Percentiles rank a stretch among this genome's conserved stretches.
Evolutionary conservation across 2,329 filamentous ascomycete species (phyloP).

Genomic region (Paecilomyces sp.): DNA sequence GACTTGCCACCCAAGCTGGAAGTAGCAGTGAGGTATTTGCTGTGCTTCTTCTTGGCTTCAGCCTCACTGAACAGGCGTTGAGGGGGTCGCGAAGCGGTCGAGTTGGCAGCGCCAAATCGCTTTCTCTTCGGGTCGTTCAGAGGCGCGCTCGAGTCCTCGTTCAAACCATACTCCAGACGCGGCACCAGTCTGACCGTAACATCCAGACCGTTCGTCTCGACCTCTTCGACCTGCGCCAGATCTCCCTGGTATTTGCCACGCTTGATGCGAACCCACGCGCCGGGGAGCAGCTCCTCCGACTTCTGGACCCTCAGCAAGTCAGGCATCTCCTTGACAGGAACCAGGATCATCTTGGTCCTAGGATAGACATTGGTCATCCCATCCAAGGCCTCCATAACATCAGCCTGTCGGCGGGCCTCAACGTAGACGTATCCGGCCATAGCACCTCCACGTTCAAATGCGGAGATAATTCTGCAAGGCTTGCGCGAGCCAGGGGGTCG

Average conservation of each 20-base stretch:
- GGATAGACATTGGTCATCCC: slow-evolving; percentile 86
- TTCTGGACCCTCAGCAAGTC: slow-evolving; percentile 88
- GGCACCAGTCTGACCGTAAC: slow-evolving; percentile 83
- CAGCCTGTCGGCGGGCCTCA: slow-evolving; percentile 78
- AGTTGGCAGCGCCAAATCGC: slow-evolving; percentile 46
- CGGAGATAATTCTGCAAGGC: slow-evolving; percentile 76
- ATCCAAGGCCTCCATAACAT: slow-evolving; percentile 76
- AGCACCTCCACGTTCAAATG: slow-evolving; percentile 79
- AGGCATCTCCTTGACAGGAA: slow-evolving; percentile 96
- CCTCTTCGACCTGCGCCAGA: slow-evolving; percentile 83
- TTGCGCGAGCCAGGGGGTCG: slow-evolving; percentile 64
- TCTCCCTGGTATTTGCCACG: slow-evolving; percentile 79
- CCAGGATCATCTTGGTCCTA: slow-evolving; percentile 74
- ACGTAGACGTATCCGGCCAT: slow-evolving; percentile 97
- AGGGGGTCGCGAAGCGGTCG: slow-evolving; percentile 64
- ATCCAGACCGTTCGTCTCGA: slow-evolving; percentile 87
- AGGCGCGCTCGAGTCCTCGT: slow-evolving; percentile 63
- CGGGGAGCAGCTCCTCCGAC: slow-evolving; percentile 74
- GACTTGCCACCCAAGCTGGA: slow-evolving; percentile 55
- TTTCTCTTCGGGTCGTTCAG: slow-evolving; percentile 68
- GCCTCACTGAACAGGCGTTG: slow-evolving; percentile 87
- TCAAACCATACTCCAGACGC: slow-evolving; percentile 81
- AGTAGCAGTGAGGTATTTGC: slow-evolving; percentile 50
- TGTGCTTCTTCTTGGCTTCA: slow-evolving; percentile 84
- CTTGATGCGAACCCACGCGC: slow-evolving; percentile 85